Conservation (phyloP, 192 early-diverging fungal genomes). For the Backusella westeae region DNA sequence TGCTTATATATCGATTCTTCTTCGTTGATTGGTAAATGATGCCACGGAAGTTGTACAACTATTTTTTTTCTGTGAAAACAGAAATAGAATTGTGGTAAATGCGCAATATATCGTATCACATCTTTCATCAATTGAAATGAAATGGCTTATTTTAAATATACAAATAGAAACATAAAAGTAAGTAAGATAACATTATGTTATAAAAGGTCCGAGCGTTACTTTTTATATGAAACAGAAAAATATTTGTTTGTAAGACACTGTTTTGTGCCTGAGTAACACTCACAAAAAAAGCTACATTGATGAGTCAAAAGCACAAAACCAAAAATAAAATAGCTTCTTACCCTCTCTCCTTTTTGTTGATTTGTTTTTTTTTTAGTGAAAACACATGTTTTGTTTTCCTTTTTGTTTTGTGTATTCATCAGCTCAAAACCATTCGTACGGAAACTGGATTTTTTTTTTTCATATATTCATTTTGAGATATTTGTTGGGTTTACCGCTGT, state of each 20-base stretch:
- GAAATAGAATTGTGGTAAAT: background rate
- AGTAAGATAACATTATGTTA: background rate
- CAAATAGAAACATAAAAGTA: background rate
- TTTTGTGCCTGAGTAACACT: conserved; percentile 1
- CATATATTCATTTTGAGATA: background rate
- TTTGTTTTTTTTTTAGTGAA: background rate
- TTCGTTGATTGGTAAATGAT: background rate
- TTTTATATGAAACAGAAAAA: background rate
- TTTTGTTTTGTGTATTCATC: background rate
- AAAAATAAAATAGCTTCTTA: background rate
- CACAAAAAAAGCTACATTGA: background rate
- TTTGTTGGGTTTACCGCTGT: background rate
- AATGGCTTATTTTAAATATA: background rate
- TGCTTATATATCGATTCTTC: background rate
- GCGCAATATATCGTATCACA: background rate
- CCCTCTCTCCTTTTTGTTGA: background rate
- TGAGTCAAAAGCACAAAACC: background rate
- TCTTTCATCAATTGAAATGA: background rate
- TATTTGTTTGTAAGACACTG: background rate
- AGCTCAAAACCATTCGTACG: background rate
- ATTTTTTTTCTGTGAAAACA: background rate
- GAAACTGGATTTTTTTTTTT: background rate
- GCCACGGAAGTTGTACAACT: background rate
- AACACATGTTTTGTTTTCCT: background rate
- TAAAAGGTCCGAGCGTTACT: conserved; percentile 1